These are phyloP conservation scores for Leishmania tropica DNA, from an alignment of 208 protist genomes.

Conservation along the genomic window DNA sequence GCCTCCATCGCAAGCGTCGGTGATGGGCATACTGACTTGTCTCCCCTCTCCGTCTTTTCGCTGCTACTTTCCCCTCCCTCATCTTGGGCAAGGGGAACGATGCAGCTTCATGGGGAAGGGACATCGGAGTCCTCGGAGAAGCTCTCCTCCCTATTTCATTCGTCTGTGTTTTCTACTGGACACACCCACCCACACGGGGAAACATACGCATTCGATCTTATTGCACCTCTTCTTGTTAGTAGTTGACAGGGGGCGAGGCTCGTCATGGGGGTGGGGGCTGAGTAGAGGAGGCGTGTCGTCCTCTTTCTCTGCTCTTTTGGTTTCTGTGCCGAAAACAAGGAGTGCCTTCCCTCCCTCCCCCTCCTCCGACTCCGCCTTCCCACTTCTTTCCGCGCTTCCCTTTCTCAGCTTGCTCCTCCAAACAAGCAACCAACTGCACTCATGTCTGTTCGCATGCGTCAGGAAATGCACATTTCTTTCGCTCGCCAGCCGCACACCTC, in stretches of 20 bases:
- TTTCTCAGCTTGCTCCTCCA: neutral
- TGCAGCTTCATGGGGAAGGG: constrained; percentile 1
- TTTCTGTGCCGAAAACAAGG: neutral
- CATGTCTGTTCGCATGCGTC: neutral
- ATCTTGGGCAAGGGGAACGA: neutral
- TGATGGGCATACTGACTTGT: neutral
- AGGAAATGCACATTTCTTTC: neutral
- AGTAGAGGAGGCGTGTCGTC: neutral
- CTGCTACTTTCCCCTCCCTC: constrained; percentile 9
- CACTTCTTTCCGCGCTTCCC: neutral
- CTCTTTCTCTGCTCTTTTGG: neutral
- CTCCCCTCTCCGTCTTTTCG: neutral
- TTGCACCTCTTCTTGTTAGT: neutral
- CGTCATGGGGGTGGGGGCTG: neutral
- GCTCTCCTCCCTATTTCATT: neutral
- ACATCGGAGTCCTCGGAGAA: neutral
- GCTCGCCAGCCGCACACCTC: neutral
- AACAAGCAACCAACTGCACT: neutral
- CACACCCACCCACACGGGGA: neutral
- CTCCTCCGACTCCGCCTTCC: neutral
- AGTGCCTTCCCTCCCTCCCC: neutral
- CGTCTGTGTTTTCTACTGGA: neutral
- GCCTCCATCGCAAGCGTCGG: neutral
- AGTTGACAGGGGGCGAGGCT: neutral
- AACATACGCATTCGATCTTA: neutral